A percentile compares a stretch with the other conserved stretches of the same genome.
Evolutionary conservation across 257 asterid species (phyloP).

Genomic region (Salvia splendens): DNA sequence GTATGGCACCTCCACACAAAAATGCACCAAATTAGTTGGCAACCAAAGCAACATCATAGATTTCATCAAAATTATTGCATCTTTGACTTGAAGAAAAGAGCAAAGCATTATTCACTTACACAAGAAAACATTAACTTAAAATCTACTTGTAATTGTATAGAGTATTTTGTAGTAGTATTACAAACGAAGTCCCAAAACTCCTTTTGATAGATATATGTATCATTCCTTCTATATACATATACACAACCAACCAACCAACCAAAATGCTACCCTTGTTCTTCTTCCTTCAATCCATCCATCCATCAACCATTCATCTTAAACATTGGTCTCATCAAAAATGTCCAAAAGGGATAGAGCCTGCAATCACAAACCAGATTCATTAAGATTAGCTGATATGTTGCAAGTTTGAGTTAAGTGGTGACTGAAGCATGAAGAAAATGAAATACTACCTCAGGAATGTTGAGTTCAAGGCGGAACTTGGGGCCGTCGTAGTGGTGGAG

Average conservation of each 20-base stretch:
- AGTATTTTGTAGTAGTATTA: background rate
- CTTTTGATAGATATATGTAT: background rate
- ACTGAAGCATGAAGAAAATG: background rate
- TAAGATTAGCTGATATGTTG: too few relatives aligned
- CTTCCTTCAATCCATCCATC: background rate
- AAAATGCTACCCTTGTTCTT: slow-evolving; percentile 6
- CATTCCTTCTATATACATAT: slow-evolving; percentile 21
- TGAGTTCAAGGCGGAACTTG: slow-evolving; percentile 91
- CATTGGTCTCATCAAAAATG: slow-evolving; percentile 61
- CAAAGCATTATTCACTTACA: slow-evolving; percentile 11
- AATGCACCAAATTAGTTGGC: background rate
- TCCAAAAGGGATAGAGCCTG: slow-evolving; percentile 93
- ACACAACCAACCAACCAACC: background rate
- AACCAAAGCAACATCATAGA: background rate
- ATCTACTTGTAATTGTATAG: background rate
- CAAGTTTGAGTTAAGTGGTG: too few relatives aligned
- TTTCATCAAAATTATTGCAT: slow-evolving; percentile 11
- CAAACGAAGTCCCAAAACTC: slow-evolving; percentile 2
- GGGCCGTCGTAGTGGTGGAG: slow-evolving; percentile 99
- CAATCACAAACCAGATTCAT: slow-evolving; percentile 15
- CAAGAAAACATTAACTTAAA: slow-evolving; percentile 10
- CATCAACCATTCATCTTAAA: slow-evolving; percentile 9
- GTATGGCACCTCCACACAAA: background rate
- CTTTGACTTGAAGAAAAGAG: background rate
- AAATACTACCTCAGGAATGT: slow-evolving; percentile 78